Conservation (phyloP, 108 stramenopile genomes). For the Nitzschia sp. region DNA sequence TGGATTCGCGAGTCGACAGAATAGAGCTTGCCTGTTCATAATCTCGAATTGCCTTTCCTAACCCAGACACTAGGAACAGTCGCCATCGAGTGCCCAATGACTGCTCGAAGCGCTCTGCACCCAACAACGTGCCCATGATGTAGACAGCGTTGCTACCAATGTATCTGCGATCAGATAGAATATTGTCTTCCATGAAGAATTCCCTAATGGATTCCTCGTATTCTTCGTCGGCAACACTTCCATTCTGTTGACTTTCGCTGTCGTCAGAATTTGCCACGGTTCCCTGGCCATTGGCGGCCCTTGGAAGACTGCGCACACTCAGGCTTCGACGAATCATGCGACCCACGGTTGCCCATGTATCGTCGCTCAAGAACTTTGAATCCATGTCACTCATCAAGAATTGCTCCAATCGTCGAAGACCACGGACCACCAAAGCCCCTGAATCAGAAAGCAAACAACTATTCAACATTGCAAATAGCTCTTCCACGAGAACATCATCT, state of each 20-base stretch:
- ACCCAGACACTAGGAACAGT: slow-evolving; percentile 65
- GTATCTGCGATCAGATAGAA: slow-evolving; percentile 69
- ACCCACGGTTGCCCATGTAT: slow-evolving; percentile 80
- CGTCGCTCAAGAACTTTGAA: slow-evolving; percentile 50
- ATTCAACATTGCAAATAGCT: slow-evolving; percentile 81
- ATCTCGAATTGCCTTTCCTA: slow-evolving; percentile 68
- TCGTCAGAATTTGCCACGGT: not conserved
- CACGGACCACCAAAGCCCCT: slow-evolving; percentile 68
- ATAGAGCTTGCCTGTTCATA: slow-evolving; percentile 74
- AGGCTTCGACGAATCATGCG: slow-evolving; percentile 82
- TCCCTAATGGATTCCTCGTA: slow-evolving; percentile 59
- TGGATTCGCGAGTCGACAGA: not conserved
- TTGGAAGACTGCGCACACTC: slow-evolving; percentile 60
- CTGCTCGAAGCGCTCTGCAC: slow-evolving; percentile 52
- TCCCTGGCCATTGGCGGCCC: not conserved
- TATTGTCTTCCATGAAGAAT: slow-evolving; percentile 70
- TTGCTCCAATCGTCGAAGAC: slow-evolving; percentile 67
- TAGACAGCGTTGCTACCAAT: slow-evolving; percentile 76
- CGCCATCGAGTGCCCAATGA: slow-evolving; percentile 74
- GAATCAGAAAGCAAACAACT: slow-evolving; percentile 81
- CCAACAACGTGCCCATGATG: slow-evolving; percentile 71
- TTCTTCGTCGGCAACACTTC: slow-evolving; percentile 28
- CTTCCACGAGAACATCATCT: slow-evolving; percentile 67
- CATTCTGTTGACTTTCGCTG: slow-evolving; percentile 33
- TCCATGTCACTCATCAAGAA: slow-evolving; percentile 71